Conservation (phyloP, 768 basidiomycete species). For the Leccinum boreale region DNA sequence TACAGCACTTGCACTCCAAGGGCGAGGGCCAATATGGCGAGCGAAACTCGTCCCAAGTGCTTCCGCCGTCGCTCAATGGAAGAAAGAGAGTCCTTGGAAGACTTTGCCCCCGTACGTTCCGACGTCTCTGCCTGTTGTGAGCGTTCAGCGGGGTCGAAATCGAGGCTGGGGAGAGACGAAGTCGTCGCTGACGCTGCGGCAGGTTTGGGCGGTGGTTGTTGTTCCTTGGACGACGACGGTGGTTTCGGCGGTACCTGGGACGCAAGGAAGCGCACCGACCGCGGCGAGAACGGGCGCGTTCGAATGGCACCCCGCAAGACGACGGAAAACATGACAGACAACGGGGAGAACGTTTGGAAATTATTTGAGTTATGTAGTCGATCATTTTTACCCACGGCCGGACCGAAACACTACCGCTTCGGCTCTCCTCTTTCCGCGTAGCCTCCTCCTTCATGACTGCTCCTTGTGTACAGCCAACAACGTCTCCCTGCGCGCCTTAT, state of each 20-base stretch:
- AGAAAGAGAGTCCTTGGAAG: slow-evolving; percentile 74
- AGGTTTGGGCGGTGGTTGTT: slow-evolving; percentile 2
- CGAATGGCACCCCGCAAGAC: slow-evolving; percentile 23
- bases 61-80: slow-evolving; percentile 72
- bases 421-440: too few relatives aligned
- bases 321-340: slow-evolving; percentile 21
- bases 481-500: too few relatives aligned
- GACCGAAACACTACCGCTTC: too few relatives aligned
- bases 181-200: neutral
- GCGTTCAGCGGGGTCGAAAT: slow-evolving; percentile 57
- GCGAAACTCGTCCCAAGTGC: slow-evolving; percentile 50
- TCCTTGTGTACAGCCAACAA: too few relatives aligned
- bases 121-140: slow-evolving; percentile 34
- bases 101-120: slow-evolving; percentile 70
- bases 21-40: slow-evolving; percentile 54
- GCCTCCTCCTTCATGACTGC: too few relatives aligned
- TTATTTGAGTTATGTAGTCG: neutral
- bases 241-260: slow-evolving; percentile 17
- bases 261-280: slow-evolving; percentile 22
- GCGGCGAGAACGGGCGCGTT: slow-evolving; percentile 13
- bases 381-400: neutral
- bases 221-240: slow-evolving; percentile 1
- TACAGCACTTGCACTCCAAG: slow-evolving; percentile 57
- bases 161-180: slow-evolving; percentile 47
- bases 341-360: neutral